These are phyloP conservation scores for Oxytropis ochrocephala DNA, from an alignment of 306 rosid genomes.

Conservation along the genomic window DNA sequence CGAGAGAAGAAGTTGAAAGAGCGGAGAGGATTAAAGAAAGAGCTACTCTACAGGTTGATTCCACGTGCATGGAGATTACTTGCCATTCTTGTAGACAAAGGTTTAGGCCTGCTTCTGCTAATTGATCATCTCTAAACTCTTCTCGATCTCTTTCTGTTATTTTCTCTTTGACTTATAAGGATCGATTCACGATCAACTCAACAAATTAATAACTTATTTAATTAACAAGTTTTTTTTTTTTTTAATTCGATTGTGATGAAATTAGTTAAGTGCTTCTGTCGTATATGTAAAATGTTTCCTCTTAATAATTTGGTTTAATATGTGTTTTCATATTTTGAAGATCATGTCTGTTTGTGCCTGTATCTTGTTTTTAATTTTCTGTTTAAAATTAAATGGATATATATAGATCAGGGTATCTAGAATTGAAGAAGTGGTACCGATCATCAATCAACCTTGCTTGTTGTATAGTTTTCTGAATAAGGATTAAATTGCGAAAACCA, in stretches of 20 bases:
- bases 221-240: background rate
- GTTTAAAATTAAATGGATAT: background rate
- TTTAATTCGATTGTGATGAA: background rate
- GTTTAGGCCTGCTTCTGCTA: constrained; percentile 49
- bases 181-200: background rate
- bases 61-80: constrained; percentile 96
- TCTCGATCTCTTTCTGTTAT: background rate
- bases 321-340: background rate
- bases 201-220: background rate
- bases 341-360: background rate
- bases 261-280: background rate
- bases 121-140: background rate
- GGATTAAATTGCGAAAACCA: too few species aligned
- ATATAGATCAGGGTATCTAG: background rate
- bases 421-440: background rate
- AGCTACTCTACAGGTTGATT: constrained; percentile 50
- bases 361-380: background rate
- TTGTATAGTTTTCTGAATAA: background rate
- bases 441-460: background rate
- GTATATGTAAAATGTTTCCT: background rate
- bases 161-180: background rate
- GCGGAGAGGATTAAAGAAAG: constrained; percentile 81
- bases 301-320: background rate
- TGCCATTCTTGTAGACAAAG: constrained; percentile 95
- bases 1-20: constrained; percentile 72